Evolutionary conservation across 257 asterid species (phyloP), one percentile per base, ranked within the genome.

Genomic region (Gentiana macrophylla): DNA sequence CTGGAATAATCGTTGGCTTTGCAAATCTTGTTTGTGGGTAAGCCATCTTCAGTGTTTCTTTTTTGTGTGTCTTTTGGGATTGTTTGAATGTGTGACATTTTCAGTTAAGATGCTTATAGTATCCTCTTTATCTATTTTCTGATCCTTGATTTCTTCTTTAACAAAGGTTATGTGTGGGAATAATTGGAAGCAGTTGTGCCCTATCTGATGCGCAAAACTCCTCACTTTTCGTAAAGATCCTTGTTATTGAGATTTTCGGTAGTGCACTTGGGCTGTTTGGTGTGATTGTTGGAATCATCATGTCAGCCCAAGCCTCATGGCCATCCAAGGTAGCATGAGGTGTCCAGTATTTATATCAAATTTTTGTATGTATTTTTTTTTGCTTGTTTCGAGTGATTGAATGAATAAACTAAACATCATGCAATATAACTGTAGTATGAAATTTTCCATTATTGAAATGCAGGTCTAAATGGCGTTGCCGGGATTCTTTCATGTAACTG

Each of bases 11-110:
- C 35, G 99, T 92, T 63, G 99, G 99, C 64, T 92, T 92, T 65
- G 97, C 97, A 37, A 92, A 92, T 70, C 97, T 92, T 32, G 97
- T 88, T 54, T 92, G 99, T 50, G 99, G 99, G 99, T 92, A 97
- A 97, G 99, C 88, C 56, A 77, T 95, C 73, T 60, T 37, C 10
- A 9, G 32, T 41, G 2, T 8, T 33, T 55, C 50, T 49, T 37
- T 2, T 43, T 50, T n/a, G 35, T 24, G 41, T 61, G 9, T 5
- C 46, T 41, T 41, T 41, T 7, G 46, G 46, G 6, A 41, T 7
- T 7, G 6, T 64, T 12, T 52, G 32, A 48, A 57, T 62, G 49
- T 41, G 9, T 3, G 49, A 32, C 12, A 63, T 32, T 0, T 24
- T 12, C 48, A 11, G 24, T 5, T 12, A 35, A 35, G 43, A 48